A percentile compares a stretch with the other conserved stretches of the same genome.
phyloP scores from a whole-genome alignment of 495 filamentous ascomycete species.

The Xylaria flabelliformis region DNA sequence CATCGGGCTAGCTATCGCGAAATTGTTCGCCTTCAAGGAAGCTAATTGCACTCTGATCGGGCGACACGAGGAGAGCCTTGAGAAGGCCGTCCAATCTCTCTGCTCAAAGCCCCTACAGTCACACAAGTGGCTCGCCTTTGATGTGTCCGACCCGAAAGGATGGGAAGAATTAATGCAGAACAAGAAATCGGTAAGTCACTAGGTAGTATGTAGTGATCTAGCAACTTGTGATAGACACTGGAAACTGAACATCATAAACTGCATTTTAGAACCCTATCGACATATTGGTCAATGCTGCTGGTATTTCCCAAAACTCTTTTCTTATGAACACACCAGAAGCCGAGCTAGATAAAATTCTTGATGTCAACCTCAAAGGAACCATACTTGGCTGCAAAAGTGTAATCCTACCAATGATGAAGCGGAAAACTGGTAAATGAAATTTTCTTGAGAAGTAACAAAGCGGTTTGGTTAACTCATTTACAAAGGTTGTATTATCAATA shows the following conservation, averaged over 20 bases:
- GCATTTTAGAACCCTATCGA: conserved; percentile 55
- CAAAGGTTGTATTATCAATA: conserved; percentile 74
- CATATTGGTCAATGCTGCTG: conserved; percentile 79
- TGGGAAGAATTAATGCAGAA: conserved; percentile 33
- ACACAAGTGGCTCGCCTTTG: conserved; percentile 28
- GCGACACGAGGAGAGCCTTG: conserved; percentile 50
- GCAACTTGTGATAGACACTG: conserved; percentile 1
- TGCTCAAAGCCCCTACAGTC: conserved; percentile 20
- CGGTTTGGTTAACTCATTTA: neutral
- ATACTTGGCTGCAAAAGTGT: conserved; percentile 67
- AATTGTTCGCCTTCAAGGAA: conserved; percentile 68
- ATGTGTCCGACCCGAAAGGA: conserved; percentile 25
- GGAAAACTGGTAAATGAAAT: conserved; percentile 37
- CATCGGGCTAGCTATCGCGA: conserved; percentile 64
- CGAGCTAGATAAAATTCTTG: conserved; percentile 58
- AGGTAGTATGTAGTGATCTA: conserved; percentile 2
- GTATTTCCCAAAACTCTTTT: conserved; percentile 65
- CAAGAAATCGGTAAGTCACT: conserved; percentile 26
- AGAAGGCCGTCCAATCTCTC: conserved; percentile 35
- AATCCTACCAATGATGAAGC: conserved; percentile 57
- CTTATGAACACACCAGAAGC: conserved; percentile 53
- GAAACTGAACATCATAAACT: neutral
- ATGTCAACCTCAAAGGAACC: conserved; percentile 76
- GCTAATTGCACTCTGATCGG: conserved; percentile 64
- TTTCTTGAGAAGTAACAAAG: neutral